Conservation (phyloP, 208 protist species). For the Trypanosoma conorhini region DNA sequence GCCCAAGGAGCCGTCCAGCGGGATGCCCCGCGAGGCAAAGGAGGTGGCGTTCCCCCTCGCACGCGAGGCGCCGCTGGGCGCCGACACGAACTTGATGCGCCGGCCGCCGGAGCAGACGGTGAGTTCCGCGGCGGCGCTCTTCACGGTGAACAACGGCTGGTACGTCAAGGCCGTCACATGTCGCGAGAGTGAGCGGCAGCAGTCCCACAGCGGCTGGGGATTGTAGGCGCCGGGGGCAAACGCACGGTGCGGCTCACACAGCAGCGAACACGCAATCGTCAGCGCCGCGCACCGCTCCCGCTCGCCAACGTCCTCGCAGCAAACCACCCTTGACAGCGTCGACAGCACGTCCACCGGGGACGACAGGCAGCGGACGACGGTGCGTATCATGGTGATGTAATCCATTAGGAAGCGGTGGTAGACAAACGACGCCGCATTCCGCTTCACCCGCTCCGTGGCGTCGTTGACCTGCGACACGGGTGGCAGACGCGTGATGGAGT, state of each 20-base stretch:
- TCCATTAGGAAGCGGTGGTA: slow-evolving; percentile 61
- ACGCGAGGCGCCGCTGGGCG: slow-evolving; percentile 3
- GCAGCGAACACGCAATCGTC: slow-evolving; percentile 41
- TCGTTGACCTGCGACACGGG: slow-evolving; percentile 13
- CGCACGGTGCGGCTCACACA: slow-evolving; percentile 16
- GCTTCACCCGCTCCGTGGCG: slow-evolving; percentile 51
- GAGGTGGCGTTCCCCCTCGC: slow-evolving; percentile 27
- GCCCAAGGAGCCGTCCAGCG: slow-evolving; percentile 53
- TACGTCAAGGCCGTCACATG: slow-evolving; percentile 20
- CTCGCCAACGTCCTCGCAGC: slow-evolving; percentile 45
- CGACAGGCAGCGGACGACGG: slow-evolving; percentile 36
- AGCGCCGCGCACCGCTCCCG: slow-evolving; percentile 47
- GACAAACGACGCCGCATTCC: slow-evolving; percentile 40
- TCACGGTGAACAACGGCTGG: slow-evolving; percentile 32
- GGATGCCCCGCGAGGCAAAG: slow-evolving; percentile 64
- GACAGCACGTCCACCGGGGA: slow-evolving; percentile 40
- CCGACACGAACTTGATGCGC: slow-evolving; percentile 25
- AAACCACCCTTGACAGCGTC: slow-evolving; percentile 57
- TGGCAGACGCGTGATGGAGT: slow-evolving; percentile 25
- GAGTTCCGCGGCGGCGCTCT: slow-evolving; percentile 30
- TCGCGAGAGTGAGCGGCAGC: slow-evolving; percentile 34
- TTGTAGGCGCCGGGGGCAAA: slow-evolving; percentile 30
- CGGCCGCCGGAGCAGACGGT: slow-evolving; percentile 41
- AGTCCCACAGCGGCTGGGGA: slow-evolving; percentile 41
- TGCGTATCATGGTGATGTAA: slow-evolving; percentile 49